A percentile compares a stretch with the other conserved stretches of the same genome.
Evolutionary conservation across 2,329 filamentous ascomycete species (phyloP).

Genomic region (Fusarium newnesense): DNA sequence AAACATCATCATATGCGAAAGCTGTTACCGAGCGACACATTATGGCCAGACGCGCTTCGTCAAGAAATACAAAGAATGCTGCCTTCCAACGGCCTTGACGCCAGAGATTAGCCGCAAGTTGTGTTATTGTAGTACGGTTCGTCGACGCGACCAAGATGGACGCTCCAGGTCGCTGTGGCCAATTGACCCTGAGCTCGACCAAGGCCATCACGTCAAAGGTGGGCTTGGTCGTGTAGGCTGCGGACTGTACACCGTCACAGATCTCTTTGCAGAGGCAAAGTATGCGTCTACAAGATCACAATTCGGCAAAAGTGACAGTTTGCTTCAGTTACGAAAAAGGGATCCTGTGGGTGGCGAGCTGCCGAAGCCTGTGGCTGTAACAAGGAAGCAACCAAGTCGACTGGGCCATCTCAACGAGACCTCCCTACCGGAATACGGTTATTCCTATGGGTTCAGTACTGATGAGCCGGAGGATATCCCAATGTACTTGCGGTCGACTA

Average conservation of each 20-base stretch:
- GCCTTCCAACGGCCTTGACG: slow-evolving; percentile 42
- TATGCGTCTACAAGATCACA: slow-evolving; percentile 28
- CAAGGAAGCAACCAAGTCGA: not conserved
- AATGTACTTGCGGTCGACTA: slow-evolving; percentile 40
- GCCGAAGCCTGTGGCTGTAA: not conserved
- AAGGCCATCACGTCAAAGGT: slow-evolving; percentile 20
- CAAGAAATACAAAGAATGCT: slow-evolving; percentile 50
- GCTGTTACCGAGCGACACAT: slow-evolving; percentile 47
- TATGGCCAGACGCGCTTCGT: slow-evolving; percentile 42
- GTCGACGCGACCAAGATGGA: slow-evolving; percentile 34
- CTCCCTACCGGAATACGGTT: slow-evolving; percentile 30
- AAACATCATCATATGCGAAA: slow-evolving; percentile 44
- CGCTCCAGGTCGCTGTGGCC: slow-evolving; percentile 31
- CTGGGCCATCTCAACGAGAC: slow-evolving; percentile 18
- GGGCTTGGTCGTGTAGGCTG: slow-evolving; percentile 7
- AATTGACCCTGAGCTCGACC: not conserved
- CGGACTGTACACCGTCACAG: slow-evolving; percentile 10
- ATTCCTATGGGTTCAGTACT: slow-evolving; percentile 29
- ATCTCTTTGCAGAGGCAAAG: slow-evolving; percentile 41
- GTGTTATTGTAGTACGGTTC: slow-evolving; percentile 39
- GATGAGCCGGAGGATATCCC: slow-evolving; percentile 40
- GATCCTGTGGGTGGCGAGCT: not conserved
- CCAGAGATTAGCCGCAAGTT: slow-evolving; percentile 39
- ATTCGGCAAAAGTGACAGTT: slow-evolving; percentile 6
- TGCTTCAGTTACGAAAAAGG: slow-evolving; percentile 13